Percentiles rank a stretch among this genome's conserved stretches.
These are phyloP conservation scores for Lachancea meyersii DNA, from an alignment of 805 yeast species.

Conservation along the genomic window DNA sequence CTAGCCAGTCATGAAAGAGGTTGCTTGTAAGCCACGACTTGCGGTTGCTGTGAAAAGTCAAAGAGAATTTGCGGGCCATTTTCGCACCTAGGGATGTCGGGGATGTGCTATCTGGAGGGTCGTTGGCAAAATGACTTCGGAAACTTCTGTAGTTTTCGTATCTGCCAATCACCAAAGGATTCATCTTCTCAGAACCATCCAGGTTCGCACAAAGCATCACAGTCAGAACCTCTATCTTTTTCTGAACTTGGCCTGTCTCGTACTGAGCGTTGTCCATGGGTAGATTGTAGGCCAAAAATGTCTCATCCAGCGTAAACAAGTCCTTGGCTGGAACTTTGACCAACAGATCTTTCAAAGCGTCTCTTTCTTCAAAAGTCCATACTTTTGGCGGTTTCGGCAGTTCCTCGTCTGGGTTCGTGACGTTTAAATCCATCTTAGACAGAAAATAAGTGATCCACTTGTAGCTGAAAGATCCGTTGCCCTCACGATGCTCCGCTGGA, in stretches of 20 bases:
- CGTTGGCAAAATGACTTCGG: conserved; percentile 31
- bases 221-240: conserved; percentile 40
- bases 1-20: conserved; percentile 55
- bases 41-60: conserved; percentile 52
- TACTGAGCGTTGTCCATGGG: conserved; percentile 53
- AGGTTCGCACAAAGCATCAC: conserved; percentile 58
- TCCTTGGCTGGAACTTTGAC: conserved; percentile 43
- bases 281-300: conserved; percentile 51
- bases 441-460: conserved; percentile 49
- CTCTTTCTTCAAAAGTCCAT: conserved; percentile 56
- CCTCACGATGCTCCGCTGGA: conserved; percentile 49
- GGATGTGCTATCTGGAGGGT: conserved; percentile 25
- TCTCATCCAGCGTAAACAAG: conserved; percentile 55
- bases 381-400: conserved; percentile 44
- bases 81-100: conserved; percentile 36
- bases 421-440: conserved; percentile 45
- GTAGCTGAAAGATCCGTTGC: conserved; percentile 57
- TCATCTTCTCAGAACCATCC: conserved; percentile 56
- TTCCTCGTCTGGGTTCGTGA: conserved; percentile 42
- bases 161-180: conserved; percentile 56
- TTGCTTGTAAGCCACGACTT: conserved; percentile 61
- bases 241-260: conserved; percentile 34
- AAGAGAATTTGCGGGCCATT: conserved; percentile 44
- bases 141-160: conserved; percentile 44
- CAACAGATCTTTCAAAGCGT: conserved; percentile 41